Evolutionary conservation across 441 rosid genomes (phyloP), one percentile per base, ranked within the genome.

Genomic region (Corymbia calophylla): DNA sequence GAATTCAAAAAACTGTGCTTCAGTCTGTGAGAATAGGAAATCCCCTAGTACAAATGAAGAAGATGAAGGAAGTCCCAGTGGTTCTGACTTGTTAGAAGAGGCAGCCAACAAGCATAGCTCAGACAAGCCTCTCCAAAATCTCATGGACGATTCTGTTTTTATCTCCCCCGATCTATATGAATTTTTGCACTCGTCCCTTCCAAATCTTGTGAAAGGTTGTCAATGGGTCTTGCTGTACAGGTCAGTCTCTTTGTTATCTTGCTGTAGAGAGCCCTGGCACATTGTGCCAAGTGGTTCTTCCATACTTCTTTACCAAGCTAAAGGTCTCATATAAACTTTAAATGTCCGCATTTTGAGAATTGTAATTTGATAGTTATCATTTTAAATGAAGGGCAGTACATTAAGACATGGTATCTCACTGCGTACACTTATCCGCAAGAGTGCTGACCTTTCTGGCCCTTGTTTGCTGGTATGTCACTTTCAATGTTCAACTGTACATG

Each of bases 371-470:
- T 91, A 86, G 91, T 91, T 48, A 88, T 91, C 92, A 88, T 91
- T 93, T 95, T 90, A 88, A 96, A 93, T 97, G 96, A 97, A 98
- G 99, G 99, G 98, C 99, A 97, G 99, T 94, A 96, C 99, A 91
- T 91, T 93, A 94, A 97, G 95, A 94, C 98, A 98, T 94, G 99
- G 99, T 55, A 98, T 97, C 91, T 98, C 99, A 88, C 96, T 98
- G 15, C 99, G 97, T 73, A 98, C 99, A 3, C 99, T 98, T 81
- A 90, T 98, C 53, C 99, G 98, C 66, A 98, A 93, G 90, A 98
- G 99, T 81, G 93, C 95, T 58, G 96, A 93, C 90, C 93, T 95
- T 91, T 91, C 97, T 90, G 99, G 99, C 87, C 99, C 98, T 55
- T 95, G 97, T 93, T 90, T 98, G 89, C 93, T 98, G 98, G 99